These are phyloP conservation scores for Tetrahymena borealis DNA, from an alignment of 73 alveolate species.

Conservation along the genomic window DNA sequence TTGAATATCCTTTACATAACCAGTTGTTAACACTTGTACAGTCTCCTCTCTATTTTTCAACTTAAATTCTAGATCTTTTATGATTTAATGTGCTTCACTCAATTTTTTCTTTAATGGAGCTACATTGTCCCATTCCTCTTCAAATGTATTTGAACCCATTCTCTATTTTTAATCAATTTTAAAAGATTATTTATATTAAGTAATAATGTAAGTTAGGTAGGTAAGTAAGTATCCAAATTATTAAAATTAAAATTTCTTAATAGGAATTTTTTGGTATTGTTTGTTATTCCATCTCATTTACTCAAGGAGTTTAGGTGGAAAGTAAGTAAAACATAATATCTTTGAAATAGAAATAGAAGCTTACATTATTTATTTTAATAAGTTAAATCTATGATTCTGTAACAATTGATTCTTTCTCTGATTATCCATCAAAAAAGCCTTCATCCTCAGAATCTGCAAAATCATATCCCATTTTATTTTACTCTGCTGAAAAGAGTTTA, in stretches of 20 bases:
- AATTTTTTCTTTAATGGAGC: not conserved
- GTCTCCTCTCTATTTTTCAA: conserved; percentile 3
- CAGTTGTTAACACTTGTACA: conserved; percentile 24
- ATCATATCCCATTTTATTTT: not conserved
- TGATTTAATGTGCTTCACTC: not conserved
- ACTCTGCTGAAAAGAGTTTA: not conserved
- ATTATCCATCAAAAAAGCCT: not conserved
- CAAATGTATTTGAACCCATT: not conserved
- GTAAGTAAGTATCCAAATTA: too few species aligned
- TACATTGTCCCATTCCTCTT: not conserved
- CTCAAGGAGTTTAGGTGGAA: too few species aligned
- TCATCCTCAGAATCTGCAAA: not conserved
- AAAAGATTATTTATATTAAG: too few species aligned
- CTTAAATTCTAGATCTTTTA: not conserved
- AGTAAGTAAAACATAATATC: too few species aligned
- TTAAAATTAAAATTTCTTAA: too few species aligned
- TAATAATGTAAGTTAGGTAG: too few species aligned
- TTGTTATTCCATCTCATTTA: too few species aligned
- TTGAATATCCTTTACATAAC: conserved; percentile 26
- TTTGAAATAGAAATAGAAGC: not conserved
- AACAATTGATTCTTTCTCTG: not conserved
- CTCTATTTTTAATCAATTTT: too few species aligned
- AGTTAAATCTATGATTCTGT: not conserved
- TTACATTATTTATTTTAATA: not conserved
- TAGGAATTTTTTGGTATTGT: too few species aligned